A percentile compares a stretch with the other conserved stretches of the same genome.
Evolutionary conservation across 148 eudicot species (phyloP).

Genomic region (Vaccinium vitisidaea): DNA sequence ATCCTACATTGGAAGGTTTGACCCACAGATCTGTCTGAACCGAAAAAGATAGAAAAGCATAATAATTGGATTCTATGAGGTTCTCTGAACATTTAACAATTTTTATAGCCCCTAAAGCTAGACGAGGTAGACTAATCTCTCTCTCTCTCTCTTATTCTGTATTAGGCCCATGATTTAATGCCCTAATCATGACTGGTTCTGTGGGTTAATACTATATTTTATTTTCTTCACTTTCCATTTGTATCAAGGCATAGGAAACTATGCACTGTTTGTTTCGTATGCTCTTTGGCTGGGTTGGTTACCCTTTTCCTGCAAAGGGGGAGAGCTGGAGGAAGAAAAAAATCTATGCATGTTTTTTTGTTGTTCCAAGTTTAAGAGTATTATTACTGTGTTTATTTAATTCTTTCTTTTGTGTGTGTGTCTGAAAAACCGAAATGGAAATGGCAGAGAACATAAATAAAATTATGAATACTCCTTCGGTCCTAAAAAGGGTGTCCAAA

Average conservation of each 20-base stretch:
- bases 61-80: constrained; percentile 13
- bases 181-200: neutral
- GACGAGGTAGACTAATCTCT: neutral
- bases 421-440: no score
- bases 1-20: constrained; percentile 19
- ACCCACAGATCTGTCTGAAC: constrained; percentile 28
- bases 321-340: neutral
- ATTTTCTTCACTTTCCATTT: neutral
- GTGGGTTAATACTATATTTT: neutral
- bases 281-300: neutral
- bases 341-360: neutral
- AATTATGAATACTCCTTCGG: no score
- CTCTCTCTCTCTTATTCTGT: neutral
- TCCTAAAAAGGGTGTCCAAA: no score
- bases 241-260: neutral
- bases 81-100: neutral
- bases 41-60: constrained; percentile 25
- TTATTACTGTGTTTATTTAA: no score
- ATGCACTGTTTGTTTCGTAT: neutral
- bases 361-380: neutral
- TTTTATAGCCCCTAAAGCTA: neutral
- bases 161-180: neutral
- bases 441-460: no score
- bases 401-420: no score
- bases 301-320: no score